These are phyloP conservation scores for Aspergillus sp. DNA, from an alignment of 2,329 filamentous ascomycete species.

Conservation along the genomic window DNA sequence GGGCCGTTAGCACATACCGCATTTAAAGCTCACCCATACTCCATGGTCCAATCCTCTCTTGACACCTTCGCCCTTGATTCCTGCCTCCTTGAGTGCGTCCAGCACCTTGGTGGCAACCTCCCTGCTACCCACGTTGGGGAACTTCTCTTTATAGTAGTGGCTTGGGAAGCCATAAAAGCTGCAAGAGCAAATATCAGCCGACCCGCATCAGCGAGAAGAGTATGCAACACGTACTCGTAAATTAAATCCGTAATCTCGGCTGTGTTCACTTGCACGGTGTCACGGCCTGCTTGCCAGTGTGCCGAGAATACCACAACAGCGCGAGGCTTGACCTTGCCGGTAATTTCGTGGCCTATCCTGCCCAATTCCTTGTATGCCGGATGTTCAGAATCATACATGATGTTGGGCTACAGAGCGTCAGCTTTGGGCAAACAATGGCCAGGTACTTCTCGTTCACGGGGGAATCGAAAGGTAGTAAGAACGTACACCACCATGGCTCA, in stretches of 20 bases:
- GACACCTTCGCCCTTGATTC: conserved; percentile 60
- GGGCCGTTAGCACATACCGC: conserved; percentile 35
- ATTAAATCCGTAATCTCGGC: conserved; percentile 65
- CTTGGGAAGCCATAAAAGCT: conserved; percentile 71
- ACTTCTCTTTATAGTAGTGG: conserved; percentile 68
- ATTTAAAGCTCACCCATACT: conserved; percentile 69
- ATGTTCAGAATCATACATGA: conserved; percentile 69
- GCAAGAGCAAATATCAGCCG: not conserved
- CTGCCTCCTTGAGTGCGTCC: conserved; percentile 53
- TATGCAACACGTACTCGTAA: conserved; percentile 57
- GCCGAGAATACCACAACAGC: conserved; percentile 76
- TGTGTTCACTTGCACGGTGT: conserved; percentile 64
- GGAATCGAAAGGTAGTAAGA: not conserved
- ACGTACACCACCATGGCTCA: conserved; percentile 50
- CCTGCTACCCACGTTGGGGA: conserved; percentile 62
- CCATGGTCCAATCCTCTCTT: conserved; percentile 72
- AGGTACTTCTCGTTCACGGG: not conserved
- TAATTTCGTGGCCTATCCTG: conserved; percentile 68
- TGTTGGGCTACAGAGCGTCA: conserved; percentile 49
- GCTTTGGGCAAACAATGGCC: not conserved
- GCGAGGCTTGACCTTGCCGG: conserved; percentile 66
- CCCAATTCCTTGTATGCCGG: conserved; percentile 66
- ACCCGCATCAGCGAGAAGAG: not conserved
- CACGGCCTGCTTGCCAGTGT: conserved; percentile 66
- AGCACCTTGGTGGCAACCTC: conserved; percentile 62